Evolutionary conservation across 306 rosid genomes (phyloP).

Genomic region (Elaeagnus macrophylla): DNA sequence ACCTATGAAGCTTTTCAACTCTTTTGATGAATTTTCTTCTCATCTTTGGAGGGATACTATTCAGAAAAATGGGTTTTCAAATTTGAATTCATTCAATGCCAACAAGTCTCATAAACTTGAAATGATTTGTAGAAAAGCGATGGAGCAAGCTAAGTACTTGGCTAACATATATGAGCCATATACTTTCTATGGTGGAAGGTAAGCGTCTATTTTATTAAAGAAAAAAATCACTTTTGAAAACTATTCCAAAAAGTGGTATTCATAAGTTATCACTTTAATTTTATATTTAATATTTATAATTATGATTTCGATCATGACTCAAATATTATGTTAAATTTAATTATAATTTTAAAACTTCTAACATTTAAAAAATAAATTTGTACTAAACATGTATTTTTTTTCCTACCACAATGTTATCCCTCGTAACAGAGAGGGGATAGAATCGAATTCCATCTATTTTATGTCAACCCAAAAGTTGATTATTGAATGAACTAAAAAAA

Average conservation of each 20-base stretch:
- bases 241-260: neutral
- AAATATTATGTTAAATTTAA: too few relatives aligned
- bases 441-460: too few relatives aligned
- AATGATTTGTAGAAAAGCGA: constrained; percentile 62
- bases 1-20: constrained; percentile 67
- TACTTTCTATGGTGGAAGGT: constrained; percentile 96
- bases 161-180: constrained; percentile 84
- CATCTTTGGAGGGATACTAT: constrained; percentile 73
- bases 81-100: constrained; percentile 40
- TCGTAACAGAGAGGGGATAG: too few relatives aligned
- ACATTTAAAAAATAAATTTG: too few relatives aligned
- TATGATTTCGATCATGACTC: too few relatives aligned
- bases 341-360: too few relatives aligned
- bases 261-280: neutral
- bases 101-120: constrained; percentile 58
- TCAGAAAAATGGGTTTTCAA: constrained; percentile 41
- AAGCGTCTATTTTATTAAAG: neutral
- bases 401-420: too few relatives aligned
- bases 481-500: neutral
- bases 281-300: too few relatives aligned
- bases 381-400: too few relatives aligned
- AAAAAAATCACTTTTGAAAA: neutral
- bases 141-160: constrained; percentile 82
- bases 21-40: constrained; percentile 68
- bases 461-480: neutral